Base-by-base conservation (phyloP, 2,329 filamentous ascomycete genomes). In the Neocucurbitaria cava region DNA sequence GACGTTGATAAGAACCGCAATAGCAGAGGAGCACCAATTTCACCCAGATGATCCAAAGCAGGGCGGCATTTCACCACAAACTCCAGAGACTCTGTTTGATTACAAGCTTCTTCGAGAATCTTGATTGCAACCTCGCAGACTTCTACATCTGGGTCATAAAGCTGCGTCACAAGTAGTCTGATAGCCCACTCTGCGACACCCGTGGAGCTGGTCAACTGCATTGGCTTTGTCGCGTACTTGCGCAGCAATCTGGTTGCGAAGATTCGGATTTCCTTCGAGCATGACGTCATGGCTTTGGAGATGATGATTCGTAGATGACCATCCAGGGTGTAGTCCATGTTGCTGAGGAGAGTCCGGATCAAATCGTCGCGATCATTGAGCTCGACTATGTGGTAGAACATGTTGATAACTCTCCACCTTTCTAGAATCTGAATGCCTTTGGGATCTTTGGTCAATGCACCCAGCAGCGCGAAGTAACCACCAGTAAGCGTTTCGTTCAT, bases 341-440 rank as follows among this genome's bases (percentile, higher is more conserved):
- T 95, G 44, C 90, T 89, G 8, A 99, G 83, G 28, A 99, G 83
- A 9, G 94, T 83, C 71, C 93, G 92, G 72, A 98, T 92, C 54
- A 99, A 81, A 73, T 99, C 95, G 41, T 94, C 92, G 2, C 95
- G 89, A 74, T 95, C 90, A 66, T 90, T 92, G 40, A 96, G 82
- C 70, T 98, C 94, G 53, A 97, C 85, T 57, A 99, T 96, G 76
- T 98, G 95, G 73, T 99, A 99, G 83, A 98, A 96, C 92, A 99
- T 99, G 76, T 98, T 98, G 78, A 97, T 93, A 83, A 99, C 96
- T 66, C 92, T 91, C 94, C 95, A 98, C 66, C 92, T 84, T 73
- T 98, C 94, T 70, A 99, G 85, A 78, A 99, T 94, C 57, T 89
- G 87, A 21, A 98, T 82, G 0, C 95, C 95, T 65, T 89, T 91